Conservation (phyloP, 2,329 filamentous ascomycete genomes). For the Pseudogymnoascus sp. region DNA sequence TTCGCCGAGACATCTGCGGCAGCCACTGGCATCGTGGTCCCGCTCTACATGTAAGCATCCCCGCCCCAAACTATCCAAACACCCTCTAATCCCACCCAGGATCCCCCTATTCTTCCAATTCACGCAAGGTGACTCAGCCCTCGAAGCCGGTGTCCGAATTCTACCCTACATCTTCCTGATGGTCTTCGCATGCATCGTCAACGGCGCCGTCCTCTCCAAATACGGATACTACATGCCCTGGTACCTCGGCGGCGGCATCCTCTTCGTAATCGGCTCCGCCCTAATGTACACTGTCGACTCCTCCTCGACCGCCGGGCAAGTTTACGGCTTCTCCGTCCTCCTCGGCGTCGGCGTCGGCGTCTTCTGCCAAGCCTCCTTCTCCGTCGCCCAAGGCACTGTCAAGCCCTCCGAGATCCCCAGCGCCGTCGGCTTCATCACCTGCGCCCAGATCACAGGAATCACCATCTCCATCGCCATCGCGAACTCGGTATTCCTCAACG, state of each 20-base stretch:
- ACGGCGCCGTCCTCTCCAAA: slow-evolving; percentile 29
- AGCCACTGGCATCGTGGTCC: slow-evolving; percentile 22
- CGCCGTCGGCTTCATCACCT: slow-evolving; percentile 34
- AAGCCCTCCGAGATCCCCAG: slow-evolving; percentile 25
- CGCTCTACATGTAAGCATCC: not conserved
- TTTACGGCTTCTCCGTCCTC: slow-evolving; percentile 27
- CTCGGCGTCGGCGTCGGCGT: slow-evolving; percentile 28
- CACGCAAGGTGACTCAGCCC: slow-evolving; percentile 39
- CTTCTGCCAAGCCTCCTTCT: slow-evolving; percentile 31
- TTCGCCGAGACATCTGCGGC: slow-evolving; percentile 31
- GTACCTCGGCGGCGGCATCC: slow-evolving; percentile 30
- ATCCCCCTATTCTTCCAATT: slow-evolving; percentile 46
- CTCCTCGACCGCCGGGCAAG: slow-evolving; percentile 1
- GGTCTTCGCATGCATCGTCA: slow-evolving; percentile 29
- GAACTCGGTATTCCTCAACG: slow-evolving; percentile 33
- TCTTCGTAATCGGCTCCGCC: slow-evolving; percentile 30
- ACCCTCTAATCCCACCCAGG: slow-evolving; percentile 40
- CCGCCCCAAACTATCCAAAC: slow-evolving; percentile 17
- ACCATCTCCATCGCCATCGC: slow-evolving; percentile 34
- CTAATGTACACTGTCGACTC: slow-evolving; percentile 25
- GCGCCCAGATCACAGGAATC: slow-evolving; percentile 31
- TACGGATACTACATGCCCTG: slow-evolving; percentile 35
- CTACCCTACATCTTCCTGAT: slow-evolving; percentile 32
- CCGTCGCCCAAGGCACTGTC: slow-evolving; percentile 33
- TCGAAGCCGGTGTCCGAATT: slow-evolving; percentile 35